Evolutionary conservation across 1,139 yeast species (phyloP).

Genomic region (Meyerozyma sp.): DNA sequence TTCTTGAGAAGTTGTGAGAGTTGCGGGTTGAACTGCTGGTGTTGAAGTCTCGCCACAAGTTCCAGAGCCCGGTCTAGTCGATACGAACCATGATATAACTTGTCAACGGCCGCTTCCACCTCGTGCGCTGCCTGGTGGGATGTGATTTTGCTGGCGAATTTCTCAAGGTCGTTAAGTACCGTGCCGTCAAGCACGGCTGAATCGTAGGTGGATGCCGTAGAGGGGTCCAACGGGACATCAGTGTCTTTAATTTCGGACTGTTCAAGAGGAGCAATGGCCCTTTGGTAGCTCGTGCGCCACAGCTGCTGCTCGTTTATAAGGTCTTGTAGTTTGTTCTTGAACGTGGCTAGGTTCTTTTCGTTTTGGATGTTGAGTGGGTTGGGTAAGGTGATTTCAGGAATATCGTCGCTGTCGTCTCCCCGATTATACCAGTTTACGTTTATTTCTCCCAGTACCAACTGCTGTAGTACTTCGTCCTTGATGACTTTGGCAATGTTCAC

Average conservation of each 20-base stretch:
- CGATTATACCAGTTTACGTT: constrained; percentile 65
- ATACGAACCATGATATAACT: constrained; percentile 17
- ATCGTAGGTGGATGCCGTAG: neutral
- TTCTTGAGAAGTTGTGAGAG: constrained; percentile 13
- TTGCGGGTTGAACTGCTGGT: constrained; percentile 2
- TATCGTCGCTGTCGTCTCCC: constrained; percentile 17
- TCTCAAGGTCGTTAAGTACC: constrained; percentile 3
- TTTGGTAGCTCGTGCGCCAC: constrained; percentile 38
- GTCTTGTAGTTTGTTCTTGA: constrained; percentile 37
- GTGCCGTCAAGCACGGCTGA: constrained; percentile 2
- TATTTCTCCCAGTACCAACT: constrained; percentile 53
- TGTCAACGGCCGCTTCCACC: constrained; percentile 20
- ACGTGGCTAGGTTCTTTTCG: constrained; percentile 37
- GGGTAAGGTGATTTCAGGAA: constrained; percentile 32
- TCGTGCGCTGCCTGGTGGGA: constrained; percentile 6
- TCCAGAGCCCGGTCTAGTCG: constrained; percentile 18
- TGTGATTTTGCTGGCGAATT: neutral
- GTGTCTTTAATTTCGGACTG: constrained; percentile 9
- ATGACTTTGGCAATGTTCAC: constrained; percentile 57
- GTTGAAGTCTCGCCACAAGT: constrained; percentile 11
- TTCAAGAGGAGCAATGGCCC: constrained; percentile 16
- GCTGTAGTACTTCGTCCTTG: constrained; percentile 58
- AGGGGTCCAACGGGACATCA: neutral
- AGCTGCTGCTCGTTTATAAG: constrained; percentile 42
- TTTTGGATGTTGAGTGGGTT: constrained; percentile 56